Conservation (phyloP, 1,139 yeast genomes). For the Hansenula sp. region DNA sequence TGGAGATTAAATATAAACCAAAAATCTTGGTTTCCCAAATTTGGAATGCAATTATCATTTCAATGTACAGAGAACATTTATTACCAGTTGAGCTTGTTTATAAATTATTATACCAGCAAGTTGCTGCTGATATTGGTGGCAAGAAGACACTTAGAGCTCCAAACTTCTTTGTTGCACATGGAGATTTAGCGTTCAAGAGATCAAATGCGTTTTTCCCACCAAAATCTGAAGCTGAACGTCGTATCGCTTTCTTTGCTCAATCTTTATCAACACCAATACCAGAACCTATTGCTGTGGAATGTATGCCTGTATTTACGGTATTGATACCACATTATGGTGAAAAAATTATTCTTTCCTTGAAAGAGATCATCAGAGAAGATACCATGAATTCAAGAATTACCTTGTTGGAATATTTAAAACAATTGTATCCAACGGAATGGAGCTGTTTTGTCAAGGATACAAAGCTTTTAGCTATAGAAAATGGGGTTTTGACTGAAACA, state of each 20-base stretch:
- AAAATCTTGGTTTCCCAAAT: conserved; percentile 57
- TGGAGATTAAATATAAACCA: conserved; percentile 45
- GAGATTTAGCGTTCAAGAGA: conserved; percentile 59
- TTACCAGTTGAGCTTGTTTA: conserved; percentile 69
- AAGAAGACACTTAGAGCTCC: conserved; percentile 50
- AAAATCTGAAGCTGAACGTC: conserved; percentile 78
- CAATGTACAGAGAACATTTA: conserved; percentile 75
- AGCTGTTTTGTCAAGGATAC: conserved; percentile 65
- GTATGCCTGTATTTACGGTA: conserved; percentile 84
- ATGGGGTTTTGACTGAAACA: conserved; percentile 19
- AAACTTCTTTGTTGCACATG: conserved; percentile 69
- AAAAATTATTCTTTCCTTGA: conserved; percentile 58
- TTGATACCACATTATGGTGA: conserved; percentile 84
- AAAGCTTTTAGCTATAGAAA: conserved; percentile 34
- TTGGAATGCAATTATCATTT: conserved; percentile 76
- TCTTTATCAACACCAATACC: conserved; percentile 75
- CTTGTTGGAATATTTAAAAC: conserved; percentile 68
- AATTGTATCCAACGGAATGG: conserved; percentile 73
- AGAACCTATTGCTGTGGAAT: conserved; percentile 63
- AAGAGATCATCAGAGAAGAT: conserved; percentile 64
- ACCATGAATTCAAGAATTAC: conserved; percentile 58
- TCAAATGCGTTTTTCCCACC: conserved; percentile 51
- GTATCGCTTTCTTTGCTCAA: conserved; percentile 86
- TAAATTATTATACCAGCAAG: conserved; percentile 51
- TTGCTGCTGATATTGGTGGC: conserved; percentile 31